Base-by-base conservation (phyloP, 2,329 filamentous ascomycete genomes). In the Raffaelea ambrosiae region DNA sequence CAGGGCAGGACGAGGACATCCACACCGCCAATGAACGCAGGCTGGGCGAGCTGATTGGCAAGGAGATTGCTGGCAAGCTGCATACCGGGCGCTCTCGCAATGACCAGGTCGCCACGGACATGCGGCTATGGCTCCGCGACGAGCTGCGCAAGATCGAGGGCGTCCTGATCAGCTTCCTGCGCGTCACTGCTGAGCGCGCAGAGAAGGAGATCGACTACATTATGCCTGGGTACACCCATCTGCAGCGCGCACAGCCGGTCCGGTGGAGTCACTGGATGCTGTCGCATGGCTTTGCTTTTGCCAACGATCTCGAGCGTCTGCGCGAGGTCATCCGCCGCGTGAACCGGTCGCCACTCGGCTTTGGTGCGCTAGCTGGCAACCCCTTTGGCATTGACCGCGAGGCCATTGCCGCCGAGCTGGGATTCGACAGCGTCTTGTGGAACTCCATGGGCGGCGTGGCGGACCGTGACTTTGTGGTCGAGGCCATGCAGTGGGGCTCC, bases 181-280 rank as follows among this genome's bases (percentile, higher is more conserved):
- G 78, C 58, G 84, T 89, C 43, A 78, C 83, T 14, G 75, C 81
- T 33, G 69, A 71, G 42, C 77, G 87, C 23, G 86, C 88, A 2
- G 84, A 88, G 72, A 66, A 71, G 33, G 86, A 93, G 58, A 81
- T 90, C 53, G 83, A 86, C 56, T 73, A 79, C 54, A 64, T 94
- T 59, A 93, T 95, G 85, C 88, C 88, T 1, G 86, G 86, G 3
- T 95, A 95, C 68, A 94, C 88, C 14, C 88, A 95, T 66, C 69
- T 93, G 33, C 88, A 95, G 68, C 83, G 86, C 46, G 87, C 87
- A 1, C 68, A 86, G 66, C 87, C 88, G 1, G 81, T 95, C 56
- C 74, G 85, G 52, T 95, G 84, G 84, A 81, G 76, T 48, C 87
- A 93, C 60, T 91, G 84, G 84, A 72, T 95, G 61, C 68, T 95